Conservation (phyloP, 805 yeast genomes). For the Soucietia sequanensis region DNA sequence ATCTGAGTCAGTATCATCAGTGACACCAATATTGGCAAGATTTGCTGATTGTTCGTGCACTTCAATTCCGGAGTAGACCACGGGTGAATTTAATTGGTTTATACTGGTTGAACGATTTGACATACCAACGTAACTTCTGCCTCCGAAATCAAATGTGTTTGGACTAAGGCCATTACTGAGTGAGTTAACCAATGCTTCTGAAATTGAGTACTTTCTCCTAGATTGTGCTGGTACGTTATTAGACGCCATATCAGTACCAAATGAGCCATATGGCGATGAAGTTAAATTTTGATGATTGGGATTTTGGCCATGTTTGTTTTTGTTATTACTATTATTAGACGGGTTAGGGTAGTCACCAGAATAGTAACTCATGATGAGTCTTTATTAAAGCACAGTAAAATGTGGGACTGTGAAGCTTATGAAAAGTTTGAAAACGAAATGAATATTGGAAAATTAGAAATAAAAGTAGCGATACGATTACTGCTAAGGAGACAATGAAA, state of each 20-base stretch:
- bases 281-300: background rate
- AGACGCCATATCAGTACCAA: too few species aligned
- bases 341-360: background rate
- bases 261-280: background rate
- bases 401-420: too few species aligned
- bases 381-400: too few species aligned
- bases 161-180: slow-evolving; percentile 15
- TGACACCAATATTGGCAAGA: slow-evolving; percentile 56
- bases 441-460: too few species aligned
- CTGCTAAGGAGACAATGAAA: too few species aligned
- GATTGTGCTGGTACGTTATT: too few species aligned
- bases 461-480: too few species aligned
- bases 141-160: slow-evolving; percentile 38
- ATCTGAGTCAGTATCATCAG: slow-evolving; percentile 24
- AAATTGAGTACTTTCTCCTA: slow-evolving; percentile 14
- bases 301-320: background rate
- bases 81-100: slow-evolving; percentile 31
- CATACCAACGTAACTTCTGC: slow-evolving; percentile 40
- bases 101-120: slow-evolving; percentile 25
- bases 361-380: too few species aligned
- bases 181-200: slow-evolving; percentile 16
- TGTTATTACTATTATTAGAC: background rate
- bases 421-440: too few species aligned
- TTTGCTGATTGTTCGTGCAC: slow-evolving; percentile 59
- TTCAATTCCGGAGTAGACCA: slow-evolving; percentile 46